Evolutionary conservation across 176 grass and related monocot species (phyloP), one percentile per base, ranked within the genome.

Genomic region (Chrysopogon serrulatus): DNA sequence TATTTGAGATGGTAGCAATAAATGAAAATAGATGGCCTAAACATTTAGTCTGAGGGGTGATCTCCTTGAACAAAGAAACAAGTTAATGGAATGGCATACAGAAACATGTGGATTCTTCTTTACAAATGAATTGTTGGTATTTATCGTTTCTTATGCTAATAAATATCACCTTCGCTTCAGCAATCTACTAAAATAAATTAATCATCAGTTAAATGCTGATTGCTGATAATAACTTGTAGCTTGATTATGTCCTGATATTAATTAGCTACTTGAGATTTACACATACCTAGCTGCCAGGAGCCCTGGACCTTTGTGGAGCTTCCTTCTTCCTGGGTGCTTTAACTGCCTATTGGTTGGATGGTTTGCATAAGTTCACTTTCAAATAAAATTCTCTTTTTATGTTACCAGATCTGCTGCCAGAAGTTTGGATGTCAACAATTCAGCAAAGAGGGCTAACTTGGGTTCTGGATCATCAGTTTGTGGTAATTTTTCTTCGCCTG

Each of bases 401-500:
- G 51, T 81, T 34, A 64, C 26, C 61, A 95, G 95, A 84, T 89
- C 63, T 82, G 77, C 82, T 88, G 83, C 71, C 30, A 91, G 87
- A 88, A 87, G 63, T 74, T 86, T 88, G 66, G 91, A 91, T 73
- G 78, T 84, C 53, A 90, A 79, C 68, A 81, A 43, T 84, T 80
- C 86, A 78, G 74, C 84, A 31, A 98, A 98, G 88, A 93, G 65
- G 66, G 67, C 78, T 60, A 98, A 98, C 40, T 78, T 88, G 64
- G 83, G 74, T 76, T 86, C 87, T 41, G 82, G 82, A 76, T 77
- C 51, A 32, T 86, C 86, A 49, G 43, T 48, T 60, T 51, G 51
- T 88, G 92, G 92, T 95, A 90, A 86, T 82, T 28, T 67, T 23
- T 54, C 35, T 19, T 74, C 30, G 21, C 17, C 23, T 66, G n/a